A percentile compares a stretch with the other conserved stretches of the same genome.
These are phyloP conservation scores for Begonia masoniana DNA, from an alignment of 306 rosid species.

Conservation along the genomic window DNA sequence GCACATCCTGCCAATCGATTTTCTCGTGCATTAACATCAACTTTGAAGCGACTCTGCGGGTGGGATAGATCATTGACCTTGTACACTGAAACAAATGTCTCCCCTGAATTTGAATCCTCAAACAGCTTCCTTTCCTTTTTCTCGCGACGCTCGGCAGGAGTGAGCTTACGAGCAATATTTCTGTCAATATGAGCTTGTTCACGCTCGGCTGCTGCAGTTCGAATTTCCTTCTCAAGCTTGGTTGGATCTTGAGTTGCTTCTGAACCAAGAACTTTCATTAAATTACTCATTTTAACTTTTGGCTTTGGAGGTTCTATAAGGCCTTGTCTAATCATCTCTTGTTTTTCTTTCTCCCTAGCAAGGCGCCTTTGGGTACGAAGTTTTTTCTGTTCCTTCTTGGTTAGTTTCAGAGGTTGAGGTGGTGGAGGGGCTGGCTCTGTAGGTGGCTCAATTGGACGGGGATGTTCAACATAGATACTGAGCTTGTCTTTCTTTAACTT, in stretches of 20 bases:
- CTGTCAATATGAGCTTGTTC: constrained; percentile 97
- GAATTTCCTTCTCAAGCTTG: constrained; percentile 79
- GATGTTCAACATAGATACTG: constrained; percentile 78
- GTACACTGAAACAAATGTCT: constrained; percentile 65
- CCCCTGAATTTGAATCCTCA: constrained; percentile 54
- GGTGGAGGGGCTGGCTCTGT: constrained; percentile 95
- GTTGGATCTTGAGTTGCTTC: constrained; percentile 99
- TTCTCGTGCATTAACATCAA: constrained; percentile 81
- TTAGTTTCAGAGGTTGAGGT: constrained; percentile 93
- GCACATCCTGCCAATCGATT: constrained; percentile 83
- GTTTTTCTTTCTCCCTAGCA: constrained; percentile 84
- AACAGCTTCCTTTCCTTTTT: constrained; percentile 87
- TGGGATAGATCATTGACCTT: constrained; percentile 74
- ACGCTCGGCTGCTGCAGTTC: constrained; percentile 95
- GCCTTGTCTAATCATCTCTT: constrained; percentile 96
- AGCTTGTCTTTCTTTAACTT: constrained; percentile 58
- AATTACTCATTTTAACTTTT: constrained; percentile 88
- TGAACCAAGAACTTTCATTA: constrained; percentile 89
- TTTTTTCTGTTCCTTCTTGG: constrained; percentile 93
- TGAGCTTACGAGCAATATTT: constrained; percentile 93
- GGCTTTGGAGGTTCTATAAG: constrained; percentile 89
- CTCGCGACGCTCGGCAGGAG: constrained; percentile 93
- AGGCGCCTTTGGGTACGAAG: constrained; percentile 85
- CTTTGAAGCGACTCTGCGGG: constrained; percentile 83
- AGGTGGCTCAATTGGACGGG: constrained; percentile 95